Evolutionary conservation across 1,284 basidiomycete species (phyloP).

Genomic region (Trichosporon sp.): DNA sequence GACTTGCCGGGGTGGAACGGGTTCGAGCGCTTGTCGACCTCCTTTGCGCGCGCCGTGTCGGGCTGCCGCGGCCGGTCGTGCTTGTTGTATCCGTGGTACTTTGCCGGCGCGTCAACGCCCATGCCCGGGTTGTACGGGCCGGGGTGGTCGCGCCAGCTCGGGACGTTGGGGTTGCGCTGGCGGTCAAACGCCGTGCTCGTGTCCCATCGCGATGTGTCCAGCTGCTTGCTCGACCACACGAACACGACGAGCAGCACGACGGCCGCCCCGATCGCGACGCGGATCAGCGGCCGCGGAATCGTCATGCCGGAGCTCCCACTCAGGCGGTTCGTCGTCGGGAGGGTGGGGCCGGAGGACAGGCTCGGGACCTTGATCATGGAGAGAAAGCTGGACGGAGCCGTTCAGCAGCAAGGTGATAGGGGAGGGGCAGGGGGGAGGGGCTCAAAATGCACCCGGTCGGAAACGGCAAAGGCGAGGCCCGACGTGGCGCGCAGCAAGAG

Average conservation of each 20-base stretch:
- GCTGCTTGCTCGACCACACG: background rate
- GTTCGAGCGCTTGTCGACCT: slow-evolving; percentile 5
- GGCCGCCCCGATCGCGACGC: background rate
- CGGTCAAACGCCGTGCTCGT: background rate
- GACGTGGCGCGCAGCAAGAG: background rate
- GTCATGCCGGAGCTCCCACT: background rate
- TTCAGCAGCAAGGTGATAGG: background rate
- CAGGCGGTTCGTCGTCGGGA: background rate
- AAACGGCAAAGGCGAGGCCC: background rate
- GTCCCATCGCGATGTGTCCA: background rate
- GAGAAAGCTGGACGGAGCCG: background rate
- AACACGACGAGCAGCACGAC: background rate
- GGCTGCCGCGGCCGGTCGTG: background rate
- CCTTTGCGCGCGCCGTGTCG: background rate
- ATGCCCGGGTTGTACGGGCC: background rate
- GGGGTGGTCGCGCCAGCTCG: slow-evolving; percentile 2
- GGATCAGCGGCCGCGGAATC: slow-evolving; percentile 3
- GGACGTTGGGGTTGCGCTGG: background rate
- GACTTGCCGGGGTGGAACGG: slow-evolving; percentile 24
- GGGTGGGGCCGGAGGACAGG: background rate
- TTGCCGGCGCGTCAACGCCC: background rate
- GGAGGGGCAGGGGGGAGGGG: background rate
- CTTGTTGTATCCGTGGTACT: slow-evolving; percentile 1
- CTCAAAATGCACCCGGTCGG: background rate
- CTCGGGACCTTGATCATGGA: background rate